Conservation (phyloP, 805 yeast genomes). For the Monosporozyma siamensis region DNA sequence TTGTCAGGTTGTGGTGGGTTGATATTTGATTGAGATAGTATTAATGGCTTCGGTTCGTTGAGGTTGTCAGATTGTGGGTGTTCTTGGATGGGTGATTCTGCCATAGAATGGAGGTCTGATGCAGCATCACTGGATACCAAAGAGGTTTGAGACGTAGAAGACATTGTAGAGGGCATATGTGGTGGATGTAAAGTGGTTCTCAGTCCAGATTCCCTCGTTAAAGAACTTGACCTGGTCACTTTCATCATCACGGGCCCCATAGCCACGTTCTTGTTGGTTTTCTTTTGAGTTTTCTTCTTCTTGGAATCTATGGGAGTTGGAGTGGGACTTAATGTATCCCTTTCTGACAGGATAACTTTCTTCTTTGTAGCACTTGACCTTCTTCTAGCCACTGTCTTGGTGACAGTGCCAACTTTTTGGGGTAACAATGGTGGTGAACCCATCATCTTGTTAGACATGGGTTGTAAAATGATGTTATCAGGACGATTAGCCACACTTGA, state of each 20-base stretch:
- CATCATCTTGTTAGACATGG: not conserved
- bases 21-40: not conserved
- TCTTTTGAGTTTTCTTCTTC: too few relatives aligned
- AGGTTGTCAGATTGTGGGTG: not conserved
- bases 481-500: conserved; percentile 19
- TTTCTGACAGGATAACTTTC: conserved; percentile 8
- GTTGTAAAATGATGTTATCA: conserved; percentile 11
- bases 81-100: not conserved
- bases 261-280: too few relatives aligned
- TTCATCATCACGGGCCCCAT: not conserved
- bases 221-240: conserved; percentile 14
- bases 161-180: conserved; percentile 4
- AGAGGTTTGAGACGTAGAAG: conserved; percentile 17
- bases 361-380: not conserved
- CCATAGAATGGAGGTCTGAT: not conserved
- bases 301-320: too few relatives aligned
- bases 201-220: conserved; percentile 29
- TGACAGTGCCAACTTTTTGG: conserved; percentile 10
- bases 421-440: conserved; percentile 5
- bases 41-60: not conserved
- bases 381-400: not conserved
- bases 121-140: not conserved
- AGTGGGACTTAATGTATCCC: conserved; percentile 6
- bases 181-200: conserved; percentile 24
- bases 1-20: conserved; percentile 8